Evolutionary conservation across 176 grass and related monocot genomes (phyloP).

Genomic region (Triticum urartu): DNA sequence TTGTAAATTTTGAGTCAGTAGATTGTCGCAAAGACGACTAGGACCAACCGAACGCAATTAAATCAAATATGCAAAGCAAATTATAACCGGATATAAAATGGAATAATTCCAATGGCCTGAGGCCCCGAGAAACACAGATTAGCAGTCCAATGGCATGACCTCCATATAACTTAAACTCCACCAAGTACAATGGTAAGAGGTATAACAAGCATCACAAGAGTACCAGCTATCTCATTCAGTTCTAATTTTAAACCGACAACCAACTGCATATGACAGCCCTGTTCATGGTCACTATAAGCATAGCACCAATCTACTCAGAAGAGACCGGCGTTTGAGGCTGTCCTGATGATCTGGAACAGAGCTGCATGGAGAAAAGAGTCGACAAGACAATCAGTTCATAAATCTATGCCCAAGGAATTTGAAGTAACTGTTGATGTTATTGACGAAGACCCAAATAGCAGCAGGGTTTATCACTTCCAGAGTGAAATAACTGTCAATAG

Average conservation of each 20-base stretch:
- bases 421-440: background rate
- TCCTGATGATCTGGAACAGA: conserved; percentile 95
- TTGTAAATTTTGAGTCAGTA: too few species aligned
- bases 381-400: conserved; percentile 3
- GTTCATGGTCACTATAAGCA: conserved; percentile 10
- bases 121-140: background rate
- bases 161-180: conserved; percentile 19
- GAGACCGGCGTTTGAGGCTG: conserved; percentile 55
- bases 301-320: conserved; percentile 30
- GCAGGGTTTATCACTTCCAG: background rate
- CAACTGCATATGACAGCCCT: conserved; percentile 28
- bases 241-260: conserved; percentile 18
- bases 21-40: too few species aligned
- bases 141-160: conserved; percentile 10
- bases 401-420: background rate
- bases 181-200: conserved; percentile 16
- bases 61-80: background rate
- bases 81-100: background rate
- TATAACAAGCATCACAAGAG: conserved; percentile 21
- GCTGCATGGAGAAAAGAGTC: conserved; percentile 54
- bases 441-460: background rate
- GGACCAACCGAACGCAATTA: too few species aligned
- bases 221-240: conserved; percentile 26
- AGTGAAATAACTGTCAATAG: background rate
- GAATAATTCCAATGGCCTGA: background rate